phyloP scores from a whole-genome alignment of 805 yeast genomes.

The Saccharomycopsis fibuligera region DNA sequence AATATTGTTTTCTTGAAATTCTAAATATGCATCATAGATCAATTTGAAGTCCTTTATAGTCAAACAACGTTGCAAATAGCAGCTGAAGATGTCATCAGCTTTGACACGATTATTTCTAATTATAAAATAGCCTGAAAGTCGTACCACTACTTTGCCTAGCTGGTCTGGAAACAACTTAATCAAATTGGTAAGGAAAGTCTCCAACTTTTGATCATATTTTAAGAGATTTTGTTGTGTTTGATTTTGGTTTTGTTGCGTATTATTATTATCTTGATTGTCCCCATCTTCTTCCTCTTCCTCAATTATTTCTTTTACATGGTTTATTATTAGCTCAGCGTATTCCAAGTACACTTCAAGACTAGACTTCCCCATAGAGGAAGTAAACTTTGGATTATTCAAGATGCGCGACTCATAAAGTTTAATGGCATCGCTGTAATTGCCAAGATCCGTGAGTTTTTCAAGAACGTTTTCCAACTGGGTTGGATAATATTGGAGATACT shows the following conservation, averaged over 20 bases:
- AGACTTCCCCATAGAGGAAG: conserved; percentile 35
- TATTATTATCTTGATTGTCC: conserved; percentile 10
- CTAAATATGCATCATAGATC: conserved; percentile 57
- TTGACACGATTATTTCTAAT: conserved; percentile 29
- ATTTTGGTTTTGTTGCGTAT: too few species aligned
- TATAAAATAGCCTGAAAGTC: conserved; percentile 42
- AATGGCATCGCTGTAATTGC: conserved; percentile 27
- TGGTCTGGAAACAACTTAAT: conserved; percentile 53
- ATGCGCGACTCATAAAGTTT: conserved; percentile 30
- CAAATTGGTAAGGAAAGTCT: conserved; percentile 32
- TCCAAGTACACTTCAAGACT: conserved; percentile 43
- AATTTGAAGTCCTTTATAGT: conserved; percentile 57
- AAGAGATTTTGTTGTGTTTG: conserved; percentile 23
- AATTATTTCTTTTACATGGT: too few species aligned
- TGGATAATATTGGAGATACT: conserved; percentile 11
- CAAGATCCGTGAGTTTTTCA: conserved; percentile 30
- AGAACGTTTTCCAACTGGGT: conserved; percentile 30
- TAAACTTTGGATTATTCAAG: conserved; percentile 30
- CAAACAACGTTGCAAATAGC: conserved; percentile 39
- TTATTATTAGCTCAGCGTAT: too few species aligned
- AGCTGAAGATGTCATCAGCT: conserved; percentile 41
- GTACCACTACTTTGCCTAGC: conserved; percentile 40
- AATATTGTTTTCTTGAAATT: conserved; percentile 50
- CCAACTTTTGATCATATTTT: conserved; percentile 26
- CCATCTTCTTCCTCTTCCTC: too few species aligned